Base-by-base conservation (phyloP, 179 eudicot species). In the Silene coronaria region DNA sequence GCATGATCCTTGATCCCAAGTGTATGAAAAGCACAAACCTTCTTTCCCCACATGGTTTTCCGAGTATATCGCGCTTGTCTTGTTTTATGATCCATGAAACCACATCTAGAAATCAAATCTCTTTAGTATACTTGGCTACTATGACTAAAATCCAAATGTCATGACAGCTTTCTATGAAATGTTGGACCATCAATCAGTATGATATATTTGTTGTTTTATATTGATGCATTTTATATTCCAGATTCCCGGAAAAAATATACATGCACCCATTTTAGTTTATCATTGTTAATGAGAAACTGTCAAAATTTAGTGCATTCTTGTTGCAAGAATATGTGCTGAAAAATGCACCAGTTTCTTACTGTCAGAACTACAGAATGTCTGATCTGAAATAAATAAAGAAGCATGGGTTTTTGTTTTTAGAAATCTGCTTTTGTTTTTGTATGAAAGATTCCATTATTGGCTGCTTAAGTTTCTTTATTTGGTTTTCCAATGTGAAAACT, bases 11-110 rank as follows among this genome's bases (percentile, higher is more conserved):
- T n/a, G n/a, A n/a, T n/a, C n/a, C n/a, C n/a, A n/a, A n/a, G n/a
- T n/a, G n/a, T n/a, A n/a, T n/a, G n/a, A n/a, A n/a, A n/a, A n/a
- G 64, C 64, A 21, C 64, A 7, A 60, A 22, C 64, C 64, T 60
- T 60, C 64, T 60, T 60, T 60, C 26, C 26, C 64, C 64, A 60
- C 65, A 60, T 60, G 65, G 65, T 60, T 60, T 60, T 22, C 30
- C 65, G 65, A 60, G 26, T 60, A 60, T 60, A 60, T 1, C 65
- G 65, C 65, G 65, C 65, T 60, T 22, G 19, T 42, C 19, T 17
- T 55, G 59, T 55, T 55, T 55, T 2, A 21, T 60, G 65, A 60
- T 23, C 27, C 30, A 7, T 59, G 64, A 59, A 59, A 59, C 4
- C 60, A 22, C 64, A 21, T 59, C 64, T 59, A 59, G 64, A 19